Base-by-base conservation (phyloP, 106 monocot genomes). In the Iris macrosiphon region DNA sequence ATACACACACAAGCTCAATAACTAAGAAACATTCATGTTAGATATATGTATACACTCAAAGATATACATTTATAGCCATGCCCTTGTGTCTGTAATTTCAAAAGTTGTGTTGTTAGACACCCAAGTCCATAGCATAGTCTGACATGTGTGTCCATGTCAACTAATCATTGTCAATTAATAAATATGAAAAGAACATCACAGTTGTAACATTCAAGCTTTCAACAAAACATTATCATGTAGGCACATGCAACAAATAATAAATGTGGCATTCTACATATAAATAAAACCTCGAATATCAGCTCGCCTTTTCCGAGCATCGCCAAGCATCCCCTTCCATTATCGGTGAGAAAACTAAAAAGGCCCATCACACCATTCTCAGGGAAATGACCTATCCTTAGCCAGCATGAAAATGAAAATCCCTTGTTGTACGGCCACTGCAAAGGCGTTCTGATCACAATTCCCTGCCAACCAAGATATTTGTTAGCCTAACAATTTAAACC, bases 371-470 rank as follows among this genome's bases (percentile, higher is more conserved):
- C 87, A 60, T 48, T 65, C 29, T 88, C 70, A 64, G 78, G 86
- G 45, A 90, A 80, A 40, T 69, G 70, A 66, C 83, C 98, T 46
- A 91, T 66, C 68, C 98, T 87, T 17, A 91, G 48, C 98, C 98
- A 98, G 61, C 98, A 98, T 38, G 82, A 83, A 65, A 98, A 98
- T 20, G 98, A 87, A 64, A 98, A 91, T 20, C 98, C 98, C 42
- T 75, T 98, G 42, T 42, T 83, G 43, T 53, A 78, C 44, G 98
- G 83, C 91, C 98, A 98, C 60, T 98, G 98, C 12, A 98, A 30
- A 32, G 98, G 83, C 45, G 83, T 69, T 61, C 83, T 85, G 49
- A 98, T 67, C 40, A 76, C 63, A 72, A 98, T 98, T 41, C 98
- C 98, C 98, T 98, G 69, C 6, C 38, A 74, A 20, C 48, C 52